A percentile compares a stretch with the other conserved stretches of the same genome.
Conservation (phyloP, 805 yeast genomes). For the Sugiyamaella marilandica region DNA sequence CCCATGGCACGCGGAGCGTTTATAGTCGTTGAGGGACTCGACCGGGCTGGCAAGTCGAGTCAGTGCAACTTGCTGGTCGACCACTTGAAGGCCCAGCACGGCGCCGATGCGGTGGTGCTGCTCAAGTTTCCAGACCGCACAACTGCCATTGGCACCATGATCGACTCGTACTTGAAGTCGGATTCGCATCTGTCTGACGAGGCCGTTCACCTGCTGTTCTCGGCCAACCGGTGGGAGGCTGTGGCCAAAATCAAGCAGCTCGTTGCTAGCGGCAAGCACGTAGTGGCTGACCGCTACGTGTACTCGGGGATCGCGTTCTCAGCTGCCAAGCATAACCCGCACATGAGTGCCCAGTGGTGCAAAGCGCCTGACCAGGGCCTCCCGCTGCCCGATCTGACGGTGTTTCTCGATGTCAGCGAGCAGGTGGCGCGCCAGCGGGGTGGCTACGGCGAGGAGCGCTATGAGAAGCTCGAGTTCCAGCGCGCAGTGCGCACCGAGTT, state of each 20-base stretch:
- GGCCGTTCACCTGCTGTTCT: slow-evolving; percentile 79
- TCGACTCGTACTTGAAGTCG: slow-evolving; percentile 61
- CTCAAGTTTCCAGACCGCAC: slow-evolving; percentile 85
- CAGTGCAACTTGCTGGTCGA: slow-evolving; percentile 50
- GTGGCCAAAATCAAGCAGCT: slow-evolving; percentile 42
- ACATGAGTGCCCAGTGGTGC: slow-evolving; percentile 72
- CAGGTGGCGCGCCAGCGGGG: slow-evolving; percentile 46
- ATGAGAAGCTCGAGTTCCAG: slow-evolving; percentile 75
- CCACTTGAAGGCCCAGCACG: slow-evolving; percentile 27
- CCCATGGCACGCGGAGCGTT: slow-evolving; percentile 56
- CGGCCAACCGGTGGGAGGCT: slow-evolving; percentile 94
- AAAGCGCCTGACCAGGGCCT: slow-evolving; percentile 74
- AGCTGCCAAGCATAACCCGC: slow-evolving; percentile 57
- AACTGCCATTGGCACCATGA: slow-evolving; percentile 74
- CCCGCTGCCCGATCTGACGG: slow-evolving; percentile 77
- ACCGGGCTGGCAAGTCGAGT: slow-evolving; percentile 90
- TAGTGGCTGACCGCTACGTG: slow-evolving; percentile 80
- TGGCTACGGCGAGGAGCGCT: slow-evolving; percentile 93
- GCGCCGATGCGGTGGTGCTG: slow-evolving; percentile 38
- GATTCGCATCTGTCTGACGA: slow-evolving; percentile 56
- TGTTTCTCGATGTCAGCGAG: slow-evolving; percentile 64
- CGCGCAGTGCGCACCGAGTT: slow-evolving; percentile 61
- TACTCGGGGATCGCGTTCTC: slow-evolving; percentile 94
- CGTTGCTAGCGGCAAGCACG: slow-evolving; percentile 49
- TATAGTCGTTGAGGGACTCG: slow-evolving; percentile 87